Evolutionary conservation across 1,139 yeast genomes (phyloP).

Genomic region (Meyerozyma guilliermondii): DNA sequence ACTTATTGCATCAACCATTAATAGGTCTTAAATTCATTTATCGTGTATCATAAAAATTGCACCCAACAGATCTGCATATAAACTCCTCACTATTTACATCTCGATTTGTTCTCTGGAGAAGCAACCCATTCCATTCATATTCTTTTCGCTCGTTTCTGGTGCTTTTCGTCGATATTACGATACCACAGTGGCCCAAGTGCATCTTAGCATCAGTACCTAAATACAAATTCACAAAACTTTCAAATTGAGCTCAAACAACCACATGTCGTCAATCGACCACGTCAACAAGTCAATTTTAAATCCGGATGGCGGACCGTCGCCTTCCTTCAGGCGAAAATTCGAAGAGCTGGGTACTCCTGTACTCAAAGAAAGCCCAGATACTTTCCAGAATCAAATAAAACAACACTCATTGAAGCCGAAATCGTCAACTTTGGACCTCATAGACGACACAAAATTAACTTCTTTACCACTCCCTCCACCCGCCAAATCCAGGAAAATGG

Average conservation of each 20-base stretch:
- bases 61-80: neutral
- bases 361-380: neutral
- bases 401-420: constrained; percentile 11
- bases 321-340: neutral
- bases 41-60: neutral
- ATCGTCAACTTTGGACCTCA: constrained; percentile 53
- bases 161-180: neutral
- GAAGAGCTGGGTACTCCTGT: neutral
- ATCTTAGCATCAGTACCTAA: neutral
- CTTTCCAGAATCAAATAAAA: neutral
- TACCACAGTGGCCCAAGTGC: neutral
- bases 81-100: neutral
- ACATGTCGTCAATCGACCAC: constrained; percentile 8
- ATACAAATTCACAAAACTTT: neutral
- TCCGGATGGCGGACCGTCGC: neutral
- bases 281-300: constrained; percentile 6
- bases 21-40: neutral
- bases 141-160: neutral
- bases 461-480: constrained; percentile 68
- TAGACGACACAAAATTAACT: constrained; percentile 58
- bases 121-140: neutral
- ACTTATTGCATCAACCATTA: constrained; percentile 10
- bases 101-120: neutral
- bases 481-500: constrained; percentile 14
- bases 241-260: neutral